A percentile compares a stretch with the other conserved stretches of the same genome.
These are phyloP conservation scores for Xerocomus brunneocitrinus DNA, from an alignment of 768 basidiomycete genomes.

Conservation along the genomic window DNA sequence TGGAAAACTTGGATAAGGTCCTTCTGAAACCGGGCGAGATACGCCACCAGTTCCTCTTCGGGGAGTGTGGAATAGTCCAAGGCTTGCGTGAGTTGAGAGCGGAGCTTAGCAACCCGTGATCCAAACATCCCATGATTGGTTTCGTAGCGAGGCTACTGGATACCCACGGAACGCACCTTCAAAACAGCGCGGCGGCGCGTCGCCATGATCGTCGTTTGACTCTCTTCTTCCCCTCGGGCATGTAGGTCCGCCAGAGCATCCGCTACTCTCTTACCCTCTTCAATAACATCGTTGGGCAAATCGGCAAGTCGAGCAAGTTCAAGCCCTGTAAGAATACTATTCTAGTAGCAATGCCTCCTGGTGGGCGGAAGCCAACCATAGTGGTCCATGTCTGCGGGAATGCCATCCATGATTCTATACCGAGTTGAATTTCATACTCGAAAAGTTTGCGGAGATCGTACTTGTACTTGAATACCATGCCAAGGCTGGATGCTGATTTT, in stretches of 20 bases:
- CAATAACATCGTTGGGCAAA: conserved; percentile 67
- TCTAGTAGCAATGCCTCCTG: background rate
- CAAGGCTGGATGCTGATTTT: conserved; percentile 52
- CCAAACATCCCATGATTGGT: background rate
- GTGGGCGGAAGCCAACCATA: conserved; percentile 50
- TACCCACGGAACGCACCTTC: conserved; percentile 42
- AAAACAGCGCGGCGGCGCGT: conserved; percentile 64
- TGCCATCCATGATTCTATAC: conserved; percentile 69
- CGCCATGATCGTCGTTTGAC: conserved; percentile 54
- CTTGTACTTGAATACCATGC: conserved; percentile 79
- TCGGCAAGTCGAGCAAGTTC: conserved; percentile 87
- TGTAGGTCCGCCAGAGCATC: conserved; percentile 55
- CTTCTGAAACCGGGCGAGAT: conserved; percentile 64
- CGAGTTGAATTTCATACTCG: background rate
- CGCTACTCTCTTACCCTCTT: conserved; percentile 59
- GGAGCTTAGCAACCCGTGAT: conserved; percentile 43
- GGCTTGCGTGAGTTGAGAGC: conserved; percentile 71
- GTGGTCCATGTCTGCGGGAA: conserved; percentile 55
- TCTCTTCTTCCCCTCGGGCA: conserved; percentile 52
- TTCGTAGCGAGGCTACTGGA: background rate
- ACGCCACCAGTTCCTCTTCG: conserved; percentile 60
- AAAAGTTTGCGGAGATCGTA: conserved; percentile 22
- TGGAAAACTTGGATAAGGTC: conserved; percentile 55
- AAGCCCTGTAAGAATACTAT: conserved; percentile 51
- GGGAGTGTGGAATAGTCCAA: conserved; percentile 70